Evolutionary conservation across 1,284 basidiomycete genomes (phyloP).

Genomic region (Cryptococcus wingfieldii): DNA sequence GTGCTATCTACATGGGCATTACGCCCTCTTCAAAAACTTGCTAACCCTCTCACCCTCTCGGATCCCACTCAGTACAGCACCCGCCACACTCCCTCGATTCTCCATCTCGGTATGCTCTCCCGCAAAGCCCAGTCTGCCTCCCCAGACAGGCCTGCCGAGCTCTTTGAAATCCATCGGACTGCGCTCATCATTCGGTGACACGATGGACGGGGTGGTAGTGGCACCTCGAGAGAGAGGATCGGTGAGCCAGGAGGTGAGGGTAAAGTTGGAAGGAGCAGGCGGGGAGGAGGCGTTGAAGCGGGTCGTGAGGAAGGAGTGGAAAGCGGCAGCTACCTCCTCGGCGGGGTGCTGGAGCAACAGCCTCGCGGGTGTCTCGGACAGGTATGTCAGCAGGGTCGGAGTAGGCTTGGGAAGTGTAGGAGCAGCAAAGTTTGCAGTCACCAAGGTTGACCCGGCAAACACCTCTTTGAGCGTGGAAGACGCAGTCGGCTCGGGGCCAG

Average conservation of each 20-base stretch:
- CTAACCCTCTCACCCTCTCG: constrained; percentile 48
- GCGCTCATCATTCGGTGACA: constrained; percentile 41
- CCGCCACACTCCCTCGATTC: constrained; percentile 51
- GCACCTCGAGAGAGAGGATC: constrained; percentile 52
- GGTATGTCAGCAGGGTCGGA: constrained; percentile 49
- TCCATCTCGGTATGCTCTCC: constrained; percentile 56
- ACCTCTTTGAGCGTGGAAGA: constrained; percentile 29
- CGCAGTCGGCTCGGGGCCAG: constrained; percentile 11
- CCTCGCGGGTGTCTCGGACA: constrained; percentile 45
- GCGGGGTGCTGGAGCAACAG: constrained; percentile 26
- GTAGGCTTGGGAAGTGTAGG: constrained; percentile 32
- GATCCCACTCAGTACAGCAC: constrained; percentile 50
- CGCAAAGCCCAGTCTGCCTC: constrained; percentile 52
- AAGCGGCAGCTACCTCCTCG: constrained; percentile 36
- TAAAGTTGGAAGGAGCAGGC: constrained; percentile 20
- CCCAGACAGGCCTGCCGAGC: constrained; percentile 50
- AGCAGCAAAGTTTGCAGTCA: constrained; percentile 44
- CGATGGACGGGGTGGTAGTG: constrained; percentile 51
- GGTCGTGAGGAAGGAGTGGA: constrained; percentile 45
- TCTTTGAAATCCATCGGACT: constrained; percentile 52
- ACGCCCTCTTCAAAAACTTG: constrained; percentile 8
- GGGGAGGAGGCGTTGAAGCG: constrained; percentile 24
- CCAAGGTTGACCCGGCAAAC: constrained; percentile 42
- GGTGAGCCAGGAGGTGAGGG: constrained; percentile 50
- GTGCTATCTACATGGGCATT: background rate